phyloP scores from a whole-genome alignment of 2,329 filamentous ascomycete genomes.

The Chaetomiaceae sp. region DNA sequence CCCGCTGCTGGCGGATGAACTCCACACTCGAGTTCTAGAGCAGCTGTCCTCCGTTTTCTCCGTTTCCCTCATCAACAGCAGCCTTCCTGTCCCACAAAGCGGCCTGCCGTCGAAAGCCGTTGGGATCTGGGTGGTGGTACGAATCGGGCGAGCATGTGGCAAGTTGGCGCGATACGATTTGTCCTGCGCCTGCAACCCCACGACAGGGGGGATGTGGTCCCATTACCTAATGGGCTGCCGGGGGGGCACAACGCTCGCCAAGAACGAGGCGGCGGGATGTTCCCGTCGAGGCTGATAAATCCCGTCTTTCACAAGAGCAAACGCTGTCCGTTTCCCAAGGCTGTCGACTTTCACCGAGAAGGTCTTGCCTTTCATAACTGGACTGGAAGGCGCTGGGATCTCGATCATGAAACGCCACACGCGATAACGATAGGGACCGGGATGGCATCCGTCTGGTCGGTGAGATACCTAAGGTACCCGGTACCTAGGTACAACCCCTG shows the following conservation, averaged over 20 bases:
- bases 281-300: constrained; percentile 12
- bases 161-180: constrained; percentile 6
- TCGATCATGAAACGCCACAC: constrained; percentile 2
- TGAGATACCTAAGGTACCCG: too few species aligned
- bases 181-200: constrained; percentile 8
- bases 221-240: constrained; percentile 17
- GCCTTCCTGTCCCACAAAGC: not conserved
- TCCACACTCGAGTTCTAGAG: not conserved
- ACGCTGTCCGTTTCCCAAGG: not conserved
- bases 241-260: constrained; percentile 5
- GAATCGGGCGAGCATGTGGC: constrained; percentile 8
- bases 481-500: not conserved
- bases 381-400: not conserved
- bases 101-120: constrained; percentile 1
- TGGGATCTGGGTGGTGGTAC: constrained; percentile 1
- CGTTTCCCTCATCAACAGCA: not conserved
- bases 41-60: not conserved
- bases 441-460: not conserved
- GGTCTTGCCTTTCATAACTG: not conserved
- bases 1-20: not conserved
- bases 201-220: not conserved
- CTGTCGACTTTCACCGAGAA: not conserved
- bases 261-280: constrained; percentile 17
- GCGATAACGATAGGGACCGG: not conserved
- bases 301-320: not conserved